Percentiles rank a stretch among this genome's conserved stretches.
phyloP scores from a whole-genome alignment of 2,329 filamentous ascomycete genomes.

The Xylaria sp. region DNA sequence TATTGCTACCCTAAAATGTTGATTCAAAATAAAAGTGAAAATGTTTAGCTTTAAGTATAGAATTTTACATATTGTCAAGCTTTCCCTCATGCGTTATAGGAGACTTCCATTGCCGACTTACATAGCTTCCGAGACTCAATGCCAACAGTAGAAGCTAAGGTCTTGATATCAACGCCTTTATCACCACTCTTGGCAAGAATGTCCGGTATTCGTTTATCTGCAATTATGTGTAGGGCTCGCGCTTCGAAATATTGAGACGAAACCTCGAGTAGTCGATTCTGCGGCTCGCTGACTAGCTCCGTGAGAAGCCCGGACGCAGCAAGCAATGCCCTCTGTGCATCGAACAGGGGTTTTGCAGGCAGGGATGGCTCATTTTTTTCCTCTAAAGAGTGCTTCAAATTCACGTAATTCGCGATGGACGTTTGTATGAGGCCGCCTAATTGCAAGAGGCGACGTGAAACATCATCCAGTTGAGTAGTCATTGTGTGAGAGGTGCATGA shows the following conservation, averaged over 20 bases:
- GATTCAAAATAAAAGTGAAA: too few relatives aligned
- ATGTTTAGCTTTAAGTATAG: neutral
- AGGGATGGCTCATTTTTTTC: slow-evolving; percentile 3
- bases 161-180: slow-evolving; percentile 34
- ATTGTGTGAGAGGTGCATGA: slow-evolving; percentile 1
- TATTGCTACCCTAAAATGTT: neutral
- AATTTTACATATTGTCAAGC: neutral
- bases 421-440: slow-evolving; percentile 30
- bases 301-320: slow-evolving; percentile 43
- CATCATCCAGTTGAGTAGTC: slow-evolving; percentile 16
- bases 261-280: slow-evolving; percentile 41
- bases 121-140: slow-evolving; percentile 42
- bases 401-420: slow-evolving; percentile 20
- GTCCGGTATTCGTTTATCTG: slow-evolving; percentile 43
- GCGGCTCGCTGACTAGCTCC: slow-evolving; percentile 43
- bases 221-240: slow-evolving; percentile 43
- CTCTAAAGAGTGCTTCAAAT: neutral
- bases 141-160: slow-evolving; percentile 34
- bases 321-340: slow-evolving; percentile 42
- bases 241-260: slow-evolving; percentile 44
- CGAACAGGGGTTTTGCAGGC: slow-evolving; percentile 35
- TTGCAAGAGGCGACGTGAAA: slow-evolving; percentile 22
- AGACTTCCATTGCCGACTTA: slow-evolving; percentile 15
- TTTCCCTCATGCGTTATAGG: neutral
- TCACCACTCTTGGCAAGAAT: slow-evolving; percentile 38